Base-by-base conservation (phyloP, 2,329 filamentous ascomycete species). In the Remersonia thermophila region DNA sequence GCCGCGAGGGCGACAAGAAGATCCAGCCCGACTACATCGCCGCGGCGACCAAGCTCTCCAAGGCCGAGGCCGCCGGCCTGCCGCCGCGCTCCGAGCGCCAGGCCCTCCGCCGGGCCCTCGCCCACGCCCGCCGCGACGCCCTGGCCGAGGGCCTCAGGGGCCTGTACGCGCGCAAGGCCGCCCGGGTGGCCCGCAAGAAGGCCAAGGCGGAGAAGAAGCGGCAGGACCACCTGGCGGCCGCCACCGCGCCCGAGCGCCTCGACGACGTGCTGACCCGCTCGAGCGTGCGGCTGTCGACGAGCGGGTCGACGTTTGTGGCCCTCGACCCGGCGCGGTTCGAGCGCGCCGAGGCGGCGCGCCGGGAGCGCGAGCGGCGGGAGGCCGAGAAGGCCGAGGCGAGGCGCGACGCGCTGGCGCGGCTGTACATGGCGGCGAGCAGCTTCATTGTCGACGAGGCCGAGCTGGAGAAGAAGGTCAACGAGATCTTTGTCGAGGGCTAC, bases 371-470 rank as follows among this genome's bases (percentile, higher is more conserved):
- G 11, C 59, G 62, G 11, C 56, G 68, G 29, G 56, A 65, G 23
- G 60, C 58, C 8, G 56, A 62, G 36, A 76, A 77, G 53, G 64
- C 67, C 30, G 67, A 77, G 39, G 66, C 69, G 36, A 73, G 81
- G 34, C 68, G 73, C 42, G 75, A 89, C 46, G 71, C 79, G 12
- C 62, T 98, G 20, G 84, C 94, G 59, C 77, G 83, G 40, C 71
- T 98, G 10, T 98, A 98, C 61, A 82, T 91, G 62, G 82, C 86
- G 49, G 86, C 91, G 4, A 73, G 81, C 17, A 66, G 74, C 27
- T 98, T 96, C 61, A 95, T 98, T 54, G 78, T 85, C 13, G 78
- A 71, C 16, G 86, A 93, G 55, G 62, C 69, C 34, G 80, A 93
- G 55, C 71, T 98, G 25, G 71, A 82, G 48, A 65, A 65, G 12